Evolutionary conservation across 1,284 basidiomycete genomes (phyloP), one percentile per base, ranked within the genome.

Genomic region (Marasmius fiardii): DNA sequence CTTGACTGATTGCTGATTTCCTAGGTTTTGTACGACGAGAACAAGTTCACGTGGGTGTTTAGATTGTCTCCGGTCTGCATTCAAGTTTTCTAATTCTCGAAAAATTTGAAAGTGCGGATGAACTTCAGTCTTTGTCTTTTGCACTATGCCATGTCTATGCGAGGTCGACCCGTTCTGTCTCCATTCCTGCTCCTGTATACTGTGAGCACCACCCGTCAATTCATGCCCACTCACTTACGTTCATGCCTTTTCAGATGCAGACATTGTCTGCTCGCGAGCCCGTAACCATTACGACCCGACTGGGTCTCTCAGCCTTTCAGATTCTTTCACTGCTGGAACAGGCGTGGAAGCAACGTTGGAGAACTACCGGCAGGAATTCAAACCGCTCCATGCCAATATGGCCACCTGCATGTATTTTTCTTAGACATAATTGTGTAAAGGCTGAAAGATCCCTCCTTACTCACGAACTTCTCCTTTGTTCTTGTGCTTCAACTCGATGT

Each of bases 261-360:
- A 92, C 67, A 90, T 91, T 51, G 89, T 92, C n/a, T 92, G 89
- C 63, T 77, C 85, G 1, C 78, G 89, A 4, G 87, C 88, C 0
- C 89, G 88, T 72, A 88, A 89, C 64, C 90, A 92, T 65, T 92
- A 88, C 61, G 84, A 88, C 64, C 89, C 90, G 51, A 87, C 88
- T 0, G 90, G 90, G 0, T 88, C 90, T 0, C 86, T 91, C 0
- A 62, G 67, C 85, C 11, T 64, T 61, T 26, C 21, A 10, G 33
- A 28, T 28, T 55, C 43, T 10, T 11, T 10, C 7, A 43, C 34
- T 0, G 41, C 51, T n/a, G 43, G 55, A 8, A 23, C 23, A 12
- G 43, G 44, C 8, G 41, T 37, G 33, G 52, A 55, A 26, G 47
- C 23, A 35, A 35, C 53, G 11, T 23, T 55, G 24, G 34, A 58